Evolutionary conservation across 2,329 filamentous ascomycete genomes (phyloP), one percentile per base, ranked within the genome.

Genomic region (Cladosporium sp.): DNA sequence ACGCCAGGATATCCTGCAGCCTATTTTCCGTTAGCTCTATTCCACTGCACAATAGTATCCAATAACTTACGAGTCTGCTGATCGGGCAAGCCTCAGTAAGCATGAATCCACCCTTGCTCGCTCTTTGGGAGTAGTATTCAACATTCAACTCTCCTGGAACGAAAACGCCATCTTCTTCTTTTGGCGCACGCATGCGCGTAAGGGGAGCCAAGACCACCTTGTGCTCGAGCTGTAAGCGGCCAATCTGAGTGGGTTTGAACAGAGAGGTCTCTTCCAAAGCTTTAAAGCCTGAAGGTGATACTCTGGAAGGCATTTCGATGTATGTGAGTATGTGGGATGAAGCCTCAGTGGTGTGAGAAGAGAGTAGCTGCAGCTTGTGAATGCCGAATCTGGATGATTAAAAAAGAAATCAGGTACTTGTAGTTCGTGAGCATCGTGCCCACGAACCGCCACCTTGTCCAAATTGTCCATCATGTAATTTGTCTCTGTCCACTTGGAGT

Each of bases 121-220:
- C 83, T 38, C 86, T 80, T 71, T 88, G 85, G n/a, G 75, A 74
- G 73, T 87, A 87, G 75, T 87, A 84, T 63, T 86, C 81, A 77
- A 67, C 80, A 71, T 47, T 78, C 75, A 68, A 79, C 72, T 26
- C 70, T 10, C 67, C 64, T 14, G 83, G 82, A 3, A 82, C 79
- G 69, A 85, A 81, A 55, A 84, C 76, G 60, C 85, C 78, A 59
- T 74, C 72, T 8, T 60, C 59, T 34, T 72, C 70, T 51, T 72
- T 72, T 2, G 63, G 21, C 28, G 76, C 78, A 57, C 79, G 75
- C 76, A 80, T 78, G 36, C 80, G 78, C 32, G 78, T 80, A 30
- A 73, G 77, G 14, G 79, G 78, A 0, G 78, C 79, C 59, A 80
- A 75, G 11, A 68, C 75, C 14, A 80, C 70, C 28, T 76, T 77